These are phyloP conservation scores for Vanilla planifolia DNA, from an alignment of 106 monocot genomes.

Conservation along the genomic window DNA sequence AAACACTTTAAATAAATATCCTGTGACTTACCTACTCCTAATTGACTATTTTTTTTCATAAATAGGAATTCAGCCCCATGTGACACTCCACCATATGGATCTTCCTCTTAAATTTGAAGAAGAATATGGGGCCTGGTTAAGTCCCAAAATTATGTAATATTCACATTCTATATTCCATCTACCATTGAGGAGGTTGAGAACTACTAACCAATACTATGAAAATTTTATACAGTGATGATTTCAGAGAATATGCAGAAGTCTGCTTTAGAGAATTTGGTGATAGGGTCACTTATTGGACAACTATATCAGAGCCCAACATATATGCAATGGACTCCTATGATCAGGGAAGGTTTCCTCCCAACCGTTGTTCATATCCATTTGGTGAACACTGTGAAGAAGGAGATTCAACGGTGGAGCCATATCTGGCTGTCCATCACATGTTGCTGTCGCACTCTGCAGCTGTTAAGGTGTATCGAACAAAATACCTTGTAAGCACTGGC, in stretches of 20 bases:
- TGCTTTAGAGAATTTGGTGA: conserved; percentile 56
- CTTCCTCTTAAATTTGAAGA: conserved; percentile 61
- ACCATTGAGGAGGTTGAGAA: no score
- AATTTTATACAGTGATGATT: conserved; percentile 37
- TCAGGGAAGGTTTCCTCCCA: conserved; percentile 14
- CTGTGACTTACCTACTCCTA: background rate
- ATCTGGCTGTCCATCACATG: conserved; percentile 19
- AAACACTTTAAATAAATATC: no score
- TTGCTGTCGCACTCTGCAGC: conserved; percentile 29
- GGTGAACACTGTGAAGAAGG: conserved; percentile 21
- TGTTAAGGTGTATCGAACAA: conserved; percentile 15
- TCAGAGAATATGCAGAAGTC: conserved; percentile 52
- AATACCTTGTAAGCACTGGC: conserved; percentile 31
- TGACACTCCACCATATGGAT: conserved; percentile 56
- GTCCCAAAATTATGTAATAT: conserved; percentile 59
- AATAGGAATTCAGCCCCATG: conserved; percentile 55
- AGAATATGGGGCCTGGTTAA: conserved; percentile 60
- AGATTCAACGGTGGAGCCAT: conserved; percentile 27
- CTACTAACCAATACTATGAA: background rate
- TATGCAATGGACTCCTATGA: conserved; percentile 6
- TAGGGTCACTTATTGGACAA: conserved; percentile 37
- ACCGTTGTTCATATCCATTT: conserved; percentile 28
- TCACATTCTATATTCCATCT: no score
- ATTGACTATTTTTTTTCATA: background rate
- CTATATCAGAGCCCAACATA: conserved; percentile 22